Conservation (phyloP, 176 grass and related monocot genomes). For the Oryza brachyantha region DNA sequence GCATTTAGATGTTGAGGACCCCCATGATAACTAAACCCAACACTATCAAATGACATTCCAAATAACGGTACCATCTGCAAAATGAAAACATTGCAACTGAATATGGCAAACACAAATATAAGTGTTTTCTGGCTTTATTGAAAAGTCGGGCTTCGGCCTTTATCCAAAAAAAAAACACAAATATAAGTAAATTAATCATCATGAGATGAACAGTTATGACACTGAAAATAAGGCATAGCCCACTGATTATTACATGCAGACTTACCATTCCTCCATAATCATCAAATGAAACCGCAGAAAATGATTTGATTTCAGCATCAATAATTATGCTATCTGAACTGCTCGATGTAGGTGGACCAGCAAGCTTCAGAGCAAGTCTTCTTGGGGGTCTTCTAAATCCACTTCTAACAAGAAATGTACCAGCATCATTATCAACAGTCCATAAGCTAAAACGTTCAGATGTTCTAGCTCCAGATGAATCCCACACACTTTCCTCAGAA, state of each 20-base stretch:
- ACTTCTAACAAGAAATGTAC: conserved; percentile 95
- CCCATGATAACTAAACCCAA: conserved; percentile 79
- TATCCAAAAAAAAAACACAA: no score
- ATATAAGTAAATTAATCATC: conserved; percentile 9
- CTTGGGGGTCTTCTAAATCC: conserved; percentile 69
- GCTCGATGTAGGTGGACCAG: conserved; percentile 50
- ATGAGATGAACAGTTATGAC: conserved; percentile 16
- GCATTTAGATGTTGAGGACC: conserved; percentile 77
- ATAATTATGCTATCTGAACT: conserved; percentile 76
- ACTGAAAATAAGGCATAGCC: conserved; percentile 1
- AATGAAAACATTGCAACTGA: conserved; percentile 20
- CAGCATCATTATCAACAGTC: conserved; percentile 67
- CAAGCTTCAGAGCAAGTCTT: conserved; percentile 78
- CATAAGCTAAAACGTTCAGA: conserved; percentile 86
- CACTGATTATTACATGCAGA: neutral
- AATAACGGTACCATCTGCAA: conserved; percentile 96
- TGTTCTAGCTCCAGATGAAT: conserved; percentile 63
- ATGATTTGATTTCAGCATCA: conserved; percentile 77
- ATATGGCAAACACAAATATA: conserved; percentile 6
- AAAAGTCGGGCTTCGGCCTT: no score
- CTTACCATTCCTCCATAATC: conserved; percentile 96
- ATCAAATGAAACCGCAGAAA: conserved; percentile 92
- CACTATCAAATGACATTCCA: conserved; percentile 61
- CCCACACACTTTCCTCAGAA: conserved; percentile 81
- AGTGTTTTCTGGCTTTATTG: no score